These are phyloP conservation scores for Cucumis hystrix DNA, from an alignment of 306 rosid species.

Conservation along the genomic window DNA sequence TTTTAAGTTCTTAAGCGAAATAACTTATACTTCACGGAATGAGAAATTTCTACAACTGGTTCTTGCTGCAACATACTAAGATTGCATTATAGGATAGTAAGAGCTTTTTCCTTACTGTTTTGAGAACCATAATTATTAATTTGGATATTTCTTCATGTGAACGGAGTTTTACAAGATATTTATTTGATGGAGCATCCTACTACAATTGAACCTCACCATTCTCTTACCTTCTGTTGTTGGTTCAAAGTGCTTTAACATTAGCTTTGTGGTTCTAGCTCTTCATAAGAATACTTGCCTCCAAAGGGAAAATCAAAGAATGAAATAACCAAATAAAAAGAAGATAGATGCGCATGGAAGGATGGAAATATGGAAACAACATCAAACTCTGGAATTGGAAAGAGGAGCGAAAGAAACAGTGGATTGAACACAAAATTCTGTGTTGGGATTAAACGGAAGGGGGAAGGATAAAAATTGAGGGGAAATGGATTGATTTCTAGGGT, in stretches of 20 bases:
- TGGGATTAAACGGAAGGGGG: too few relatives aligned
- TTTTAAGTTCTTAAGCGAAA: background rate
- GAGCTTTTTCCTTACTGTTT: background rate
- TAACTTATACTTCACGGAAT: background rate
- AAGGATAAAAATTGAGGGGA: too few relatives aligned
- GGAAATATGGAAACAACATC: too few relatives aligned
- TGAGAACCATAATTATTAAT: background rate
- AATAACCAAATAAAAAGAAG: too few relatives aligned
- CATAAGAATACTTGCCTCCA: too few relatives aligned
- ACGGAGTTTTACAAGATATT: background rate
- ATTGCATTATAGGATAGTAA: background rate
- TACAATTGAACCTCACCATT: background rate
- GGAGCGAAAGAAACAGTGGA: too few relatives aligned
- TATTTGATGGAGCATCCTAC: background rate
- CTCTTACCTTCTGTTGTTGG: background rate
- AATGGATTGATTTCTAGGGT: too few relatives aligned
- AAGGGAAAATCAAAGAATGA: too few relatives aligned
- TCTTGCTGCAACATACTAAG: background rate
- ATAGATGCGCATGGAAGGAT: too few relatives aligned
- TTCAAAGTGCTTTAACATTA: background rate
- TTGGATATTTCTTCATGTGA: background rate
- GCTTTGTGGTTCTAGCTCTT: background rate
- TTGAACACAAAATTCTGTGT: too few relatives aligned
- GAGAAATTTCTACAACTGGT: background rate
- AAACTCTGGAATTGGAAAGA: too few relatives aligned